Evolutionary conservation across 305 asterid species (phyloP), one percentile per base, ranked within the genome.

Genomic region (Fraxinus ornus): DNA sequence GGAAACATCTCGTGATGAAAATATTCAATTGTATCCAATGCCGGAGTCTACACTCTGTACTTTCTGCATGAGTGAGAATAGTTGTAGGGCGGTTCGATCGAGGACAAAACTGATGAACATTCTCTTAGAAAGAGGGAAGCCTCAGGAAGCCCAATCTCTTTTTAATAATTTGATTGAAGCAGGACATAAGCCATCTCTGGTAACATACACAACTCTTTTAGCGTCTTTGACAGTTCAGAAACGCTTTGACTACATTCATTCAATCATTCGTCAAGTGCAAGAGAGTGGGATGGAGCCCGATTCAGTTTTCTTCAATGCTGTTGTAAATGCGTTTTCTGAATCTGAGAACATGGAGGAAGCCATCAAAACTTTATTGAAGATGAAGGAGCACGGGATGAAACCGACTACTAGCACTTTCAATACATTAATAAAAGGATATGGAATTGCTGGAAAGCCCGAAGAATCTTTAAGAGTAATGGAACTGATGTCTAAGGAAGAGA

Each of bases 341-440:
- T 89, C 94, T 13, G 94, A 97, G 76, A 88, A 94, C 84, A 90
- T 92, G 94, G 91, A 90, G 77, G 93, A 90, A 83, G 95, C 98
- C 81, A 84, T 90, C 89, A 88, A 89, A 83, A 78, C 87, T 75
- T 83, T 94, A 73, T 83, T 82, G 13, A 84, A 84, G 86, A 92
- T 94, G 97, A 90, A 91, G 88, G 87, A 86, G 75, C 76, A 86
- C 2, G 93, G 96, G 66, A 87, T 89, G 79, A 89, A 89, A 78
- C 95, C 93, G 52, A 85, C 94, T 4, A 89, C 88, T 2, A 91
- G 91, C 85, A 92, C 95, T 36, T 89, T 87, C 85, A 94, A 92
- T 81, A 92, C 93, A 4, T 78, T 94, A 84, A 91, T 92, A 36
- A 94, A 91, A 85, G 98, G 98, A 32, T 94, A 88, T 60, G 97